These are phyloP conservation scores for Chalciporus chontae DNA, from an alignment of 768 basidiomycete genomes.

Conservation along the genomic window DNA sequence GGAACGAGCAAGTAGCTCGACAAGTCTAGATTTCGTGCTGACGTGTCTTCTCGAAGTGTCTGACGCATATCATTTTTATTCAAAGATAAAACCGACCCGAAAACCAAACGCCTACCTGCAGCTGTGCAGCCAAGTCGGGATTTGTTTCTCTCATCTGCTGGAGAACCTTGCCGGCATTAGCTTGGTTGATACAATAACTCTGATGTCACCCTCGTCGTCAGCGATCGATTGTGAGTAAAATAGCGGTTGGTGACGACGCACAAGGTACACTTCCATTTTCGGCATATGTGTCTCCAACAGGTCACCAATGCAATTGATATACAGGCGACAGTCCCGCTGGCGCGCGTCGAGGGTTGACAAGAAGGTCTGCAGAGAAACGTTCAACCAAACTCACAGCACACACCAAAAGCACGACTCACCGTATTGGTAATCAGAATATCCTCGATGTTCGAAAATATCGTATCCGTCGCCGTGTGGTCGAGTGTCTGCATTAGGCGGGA, in stretches of 20 bases:
- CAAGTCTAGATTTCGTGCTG: conserved; percentile 77
- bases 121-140: conserved; percentile 56
- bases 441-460: conserved; percentile 91
- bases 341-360: conserved; percentile 86
- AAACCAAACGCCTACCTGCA: conserved; percentile 48
- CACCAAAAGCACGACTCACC: conserved; percentile 37
- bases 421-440: conserved; percentile 89
- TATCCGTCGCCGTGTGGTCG: conserved; percentile 70
- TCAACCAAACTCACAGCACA: not conserved
- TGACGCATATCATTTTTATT: conserved; percentile 26
- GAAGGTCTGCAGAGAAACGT: conserved; percentile 51
- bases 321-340: conserved; percentile 88
- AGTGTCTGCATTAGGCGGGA: conserved; percentile 69
- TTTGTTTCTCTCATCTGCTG: conserved; percentile 70
- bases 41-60: conserved; percentile 74
- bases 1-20: conserved; percentile 91
- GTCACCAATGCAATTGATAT: conserved; percentile 86
- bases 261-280: conserved; percentile 80
- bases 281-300: conserved; percentile 71
- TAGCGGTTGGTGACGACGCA: conserved; percentile 25
- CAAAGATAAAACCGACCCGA: conserved; percentile 1
- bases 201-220: too few relatives aligned
- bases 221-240: too few relatives aligned
- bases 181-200: conserved; percentile 89
- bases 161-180: conserved; percentile 69